Evolutionary conservation across 441 rosid species (phyloP), one percentile per base, ranked within the genome.

Genomic region (Croton laevigatus): DNA sequence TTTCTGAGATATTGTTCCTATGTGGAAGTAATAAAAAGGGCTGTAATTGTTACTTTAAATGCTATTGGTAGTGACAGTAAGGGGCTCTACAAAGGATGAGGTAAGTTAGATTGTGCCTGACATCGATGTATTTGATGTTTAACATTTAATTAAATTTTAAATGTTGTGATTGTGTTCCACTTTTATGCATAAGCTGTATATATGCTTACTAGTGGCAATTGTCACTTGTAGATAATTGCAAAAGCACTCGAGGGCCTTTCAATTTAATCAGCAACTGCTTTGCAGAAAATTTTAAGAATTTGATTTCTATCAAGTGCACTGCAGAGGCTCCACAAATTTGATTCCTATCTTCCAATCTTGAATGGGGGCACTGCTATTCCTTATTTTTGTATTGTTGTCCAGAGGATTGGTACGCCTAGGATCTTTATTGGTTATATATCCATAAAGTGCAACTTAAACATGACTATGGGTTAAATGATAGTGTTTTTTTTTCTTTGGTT

Each of bases 281-380:
- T 95, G 83, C 90, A 81, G 73, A 93, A 83, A 69, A 80, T 89
- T 73, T 72, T 95, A 42, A 91, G 90, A 80, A 82, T 89, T n/a
- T n/a, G n/a, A n/a, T n/a, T n/a, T n/a, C n/a, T n/a, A n/a, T n/a
- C 85, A 68, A 85, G 79, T 77, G 89, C 85, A 10, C 73, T 86
- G 59, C 86, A 57, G 71, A 84, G 83, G 83, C 88, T 95, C 62
- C 78, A 87, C 76, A 76, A 70, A 40, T 74, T n/a, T 81, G 72
- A 79, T 95, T 79, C 90, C 93, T 52, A 79, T 86, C 73, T 93
- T 92, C 80, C 90, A 84, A 80, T 93, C 97, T 79, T 92, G 94
- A 58, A 88, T 89, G 98, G 99, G 99, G 63, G 97, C 96, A 27
- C 73, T 93, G 80, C 85, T 93, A 13, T 93, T 95, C 85, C 97